Conservation (phyloP, 352 stramenopile species). For the Phytopythium mirpurense region DNA sequence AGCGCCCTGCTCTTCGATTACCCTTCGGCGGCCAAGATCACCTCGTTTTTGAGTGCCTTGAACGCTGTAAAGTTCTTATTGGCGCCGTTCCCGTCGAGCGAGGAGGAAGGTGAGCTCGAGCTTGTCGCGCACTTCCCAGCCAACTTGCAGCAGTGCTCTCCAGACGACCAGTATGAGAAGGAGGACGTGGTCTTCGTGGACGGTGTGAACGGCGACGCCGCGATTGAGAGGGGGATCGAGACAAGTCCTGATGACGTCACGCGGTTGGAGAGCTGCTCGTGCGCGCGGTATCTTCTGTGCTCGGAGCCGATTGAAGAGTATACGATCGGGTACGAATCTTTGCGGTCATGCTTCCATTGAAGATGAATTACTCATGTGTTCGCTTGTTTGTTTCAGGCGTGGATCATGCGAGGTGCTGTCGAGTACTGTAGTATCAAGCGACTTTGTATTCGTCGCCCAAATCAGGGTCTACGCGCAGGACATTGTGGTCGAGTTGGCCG, state of each 20-base stretch:
- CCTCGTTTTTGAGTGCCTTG: slow-evolving; percentile 58
- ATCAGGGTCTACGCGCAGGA: slow-evolving; percentile 36
- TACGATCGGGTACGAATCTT: slow-evolving; percentile 34
- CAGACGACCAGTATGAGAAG: slow-evolving; percentile 31
- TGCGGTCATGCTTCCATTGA: no score
- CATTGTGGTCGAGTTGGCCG: slow-evolving; percentile 25
- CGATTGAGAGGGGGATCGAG: slow-evolving; percentile 18
- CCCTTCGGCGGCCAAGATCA: slow-evolving; percentile 37
- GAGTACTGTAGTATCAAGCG: background rate
- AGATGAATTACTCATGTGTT: no score
- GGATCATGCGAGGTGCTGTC: slow-evolving; percentile 1
- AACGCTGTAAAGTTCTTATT: slow-evolving; percentile 69
- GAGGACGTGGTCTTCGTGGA: slow-evolving; percentile 16
- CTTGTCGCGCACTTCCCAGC: slow-evolving; percentile 20
- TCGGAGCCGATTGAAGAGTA: slow-evolving; percentile 27
- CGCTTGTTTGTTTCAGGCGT: background rate
- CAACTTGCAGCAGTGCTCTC: slow-evolving; percentile 50
- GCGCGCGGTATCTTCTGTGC: slow-evolving; percentile 45
- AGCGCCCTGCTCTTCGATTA: slow-evolving; percentile 68
- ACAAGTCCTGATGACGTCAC: slow-evolving; percentile 44
- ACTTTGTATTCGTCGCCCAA: slow-evolving; percentile 19
- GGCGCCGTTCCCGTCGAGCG: slow-evolving; percentile 17
- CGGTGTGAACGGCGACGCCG: slow-evolving; percentile 19
- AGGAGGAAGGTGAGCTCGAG: slow-evolving; percentile 10
- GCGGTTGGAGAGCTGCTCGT: slow-evolving; percentile 38